Evolutionary conservation across 139 green algal genomes (phyloP), one percentile per base, ranked within the genome.

Genomic region (Astrephomene gubernaculifera): DNA sequence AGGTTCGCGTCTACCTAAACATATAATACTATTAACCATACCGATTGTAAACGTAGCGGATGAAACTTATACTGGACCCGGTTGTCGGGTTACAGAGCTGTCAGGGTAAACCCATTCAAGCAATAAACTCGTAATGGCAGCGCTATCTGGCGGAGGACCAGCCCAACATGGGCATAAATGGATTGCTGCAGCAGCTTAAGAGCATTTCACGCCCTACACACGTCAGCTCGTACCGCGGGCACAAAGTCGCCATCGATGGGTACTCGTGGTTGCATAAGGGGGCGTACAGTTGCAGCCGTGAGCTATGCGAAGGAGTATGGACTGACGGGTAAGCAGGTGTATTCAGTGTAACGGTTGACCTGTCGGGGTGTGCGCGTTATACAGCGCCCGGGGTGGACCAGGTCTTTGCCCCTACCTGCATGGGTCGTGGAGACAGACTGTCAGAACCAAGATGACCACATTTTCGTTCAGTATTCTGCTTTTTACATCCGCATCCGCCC

Each of bases 221-320:
- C 72, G 86, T 99, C n/a, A 92, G 84, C 67, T 78, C 93, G 17
- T 98, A 97, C 80, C 39, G 33, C 0, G 97, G 97, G 1, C 82
- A 96, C 41, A 90, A 84, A n/a, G 95, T 95, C 0, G 97, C 97
- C 12, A 89, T 99, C 9, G 97, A 99, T 82, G 96, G 94, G 3
- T 99, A 98, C 88, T 94, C 88, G 45, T 98, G 98, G 95, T 90
- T 99, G 38, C 96, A 99, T 87, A 95, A 94, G 70, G 97, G 93
- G 3, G 94, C 95, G 0, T 99, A 98, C 82, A 90, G 86, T 64
- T 99, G 97, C 90, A 90, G 89, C 60, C 73, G 88, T 24, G 97
- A 99, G 87, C 89, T 99, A 5, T 96, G 94, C 65, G 89, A 97
- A 79, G 95, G 94, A 29, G 83, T 73, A 2, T 93, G 89, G 44